Evolutionary conservation across 2,329 filamentous ascomycete species (phyloP), one percentile per base, ranked within the genome.

Genomic region (Ceratocystis smalleyi): DNA sequence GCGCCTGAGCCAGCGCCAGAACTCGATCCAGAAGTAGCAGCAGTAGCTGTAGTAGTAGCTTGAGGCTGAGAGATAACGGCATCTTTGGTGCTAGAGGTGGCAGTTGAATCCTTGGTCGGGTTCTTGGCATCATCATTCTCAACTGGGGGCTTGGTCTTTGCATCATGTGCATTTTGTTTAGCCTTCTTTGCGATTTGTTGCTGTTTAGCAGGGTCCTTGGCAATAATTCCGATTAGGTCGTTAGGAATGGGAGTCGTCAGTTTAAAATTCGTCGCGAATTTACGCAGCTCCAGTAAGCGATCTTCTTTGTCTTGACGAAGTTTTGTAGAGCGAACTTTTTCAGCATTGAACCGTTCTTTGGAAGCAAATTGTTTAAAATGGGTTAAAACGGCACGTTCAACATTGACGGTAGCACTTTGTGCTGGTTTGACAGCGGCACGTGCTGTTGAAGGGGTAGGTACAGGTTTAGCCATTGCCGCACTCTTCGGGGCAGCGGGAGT

Each of bases 191-290:
- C 87, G 68, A 99, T 97, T 71, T 91, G 85, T 71, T 91, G 85
- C 75, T 97, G 94, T 77, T 96, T 99, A 57, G 79, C 81, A n/a
- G 91, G 91, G 72, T 99, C 94, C 73, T 97, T 99, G 66, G 94
- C 92, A 67, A 99, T 87, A 69, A 99, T 99, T 1, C 89, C 87
- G 32, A 99, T 91, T 43, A 99, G 77, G 74, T 99, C 94, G 62
- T 83, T 85, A 1, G 94, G 94, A 10, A 99, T 91, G 5, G 91
- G 91, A 2, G 92, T 96, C 61, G 88, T 87, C 19, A 99, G 82
- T 76, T 97, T 97, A 79, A 99, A 99, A 72, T 83, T 94, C 69
- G 86, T 83, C 0, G 94, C 90, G 74, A 99, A 99, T 71, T 92
- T 96, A 79, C 94, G 95, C 65, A 99, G 77, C 75, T 99, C 94